Evolutionary conservation across 1,284 basidiomycete species (phyloP).

Genomic region (Fomitiporia mediterranea): DNA sequence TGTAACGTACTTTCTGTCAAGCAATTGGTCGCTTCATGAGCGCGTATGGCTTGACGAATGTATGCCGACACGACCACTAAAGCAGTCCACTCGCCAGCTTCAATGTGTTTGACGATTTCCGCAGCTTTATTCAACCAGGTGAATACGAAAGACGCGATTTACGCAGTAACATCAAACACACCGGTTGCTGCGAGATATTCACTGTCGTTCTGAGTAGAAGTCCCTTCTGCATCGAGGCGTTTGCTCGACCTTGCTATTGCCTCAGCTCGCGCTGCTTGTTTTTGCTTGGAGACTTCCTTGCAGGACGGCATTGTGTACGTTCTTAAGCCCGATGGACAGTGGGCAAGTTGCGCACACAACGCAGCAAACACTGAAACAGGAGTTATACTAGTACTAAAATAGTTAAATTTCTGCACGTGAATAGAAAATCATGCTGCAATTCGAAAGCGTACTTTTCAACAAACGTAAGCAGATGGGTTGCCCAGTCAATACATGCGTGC

Average conservation of each 20-base stretch:
- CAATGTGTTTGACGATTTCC: slow-evolving; percentile 58
- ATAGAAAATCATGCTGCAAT: not conserved
- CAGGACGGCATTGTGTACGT: slow-evolving; percentile 30
- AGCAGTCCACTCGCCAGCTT: slow-evolving; percentile 66
- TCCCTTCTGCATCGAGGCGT: slow-evolving; percentile 23
- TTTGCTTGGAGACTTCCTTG: slow-evolving; percentile 28
- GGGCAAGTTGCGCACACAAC: too few relatives aligned
- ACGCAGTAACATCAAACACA: slow-evolving; percentile 13
- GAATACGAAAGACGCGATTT: not conserved
- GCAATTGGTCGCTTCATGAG: slow-evolving; percentile 69
- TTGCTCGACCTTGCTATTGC: slow-evolving; percentile 28
- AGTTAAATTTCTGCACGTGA: not conserved
- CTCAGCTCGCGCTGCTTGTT: slow-evolving; percentile 32
- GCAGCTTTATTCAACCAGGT: slow-evolving; percentile 38
- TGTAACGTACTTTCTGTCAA: slow-evolving; percentile 62
- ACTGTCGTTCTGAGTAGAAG: not conserved
- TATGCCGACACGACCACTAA: slow-evolving; percentile 68
- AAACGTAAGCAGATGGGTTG: not conserved
- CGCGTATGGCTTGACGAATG: slow-evolving; percentile 58
- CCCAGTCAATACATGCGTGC: not conserved
- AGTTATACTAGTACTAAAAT: not conserved
- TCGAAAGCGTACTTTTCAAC: not conserved
- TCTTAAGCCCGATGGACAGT: not conserved
- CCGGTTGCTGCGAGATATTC: slow-evolving; percentile 28
- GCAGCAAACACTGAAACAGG: not conserved